A percentile compares a stretch with the other conserved stretches of the same genome.
These are phyloP conservation scores for Coniosporium uncinatum DNA, from an alignment of 2,329 filamentous ascomycete species.

Conservation along the genomic window DNA sequence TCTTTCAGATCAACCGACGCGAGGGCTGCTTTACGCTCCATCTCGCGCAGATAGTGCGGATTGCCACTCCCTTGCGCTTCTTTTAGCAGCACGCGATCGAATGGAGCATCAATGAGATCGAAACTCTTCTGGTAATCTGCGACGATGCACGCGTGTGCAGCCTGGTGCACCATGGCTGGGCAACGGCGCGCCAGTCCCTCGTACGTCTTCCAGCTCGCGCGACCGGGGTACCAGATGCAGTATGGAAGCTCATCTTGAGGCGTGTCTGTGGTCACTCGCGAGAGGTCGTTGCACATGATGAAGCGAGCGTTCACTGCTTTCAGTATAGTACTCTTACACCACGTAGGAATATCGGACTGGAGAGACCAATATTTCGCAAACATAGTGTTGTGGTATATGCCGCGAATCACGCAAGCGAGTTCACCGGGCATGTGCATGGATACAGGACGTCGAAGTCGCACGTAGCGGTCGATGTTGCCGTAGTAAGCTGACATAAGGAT, in stretches of 20 bases:
- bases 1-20: too few species aligned
- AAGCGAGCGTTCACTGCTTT: constrained; percentile 17
- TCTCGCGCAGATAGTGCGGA: not conserved
- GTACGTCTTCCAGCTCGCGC: not conserved
- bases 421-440: constrained; percentile 16
- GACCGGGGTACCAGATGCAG: not conserved
- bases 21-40: not conserved
- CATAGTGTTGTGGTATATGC: constrained; percentile 28
- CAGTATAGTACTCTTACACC: not conserved
- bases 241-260: not conserved
- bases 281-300: constrained; percentile 24
- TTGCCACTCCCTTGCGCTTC: not conserved
- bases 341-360: too few species aligned
- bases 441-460: constrained; percentile 20
- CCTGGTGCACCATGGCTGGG: not conserved
- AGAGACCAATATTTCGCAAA: constrained; percentile 29
- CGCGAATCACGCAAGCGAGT: constrained; percentile 18
- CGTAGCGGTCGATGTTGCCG: constrained; percentile 33
- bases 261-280: constrained; percentile 3
- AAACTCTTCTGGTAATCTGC: not conserved
- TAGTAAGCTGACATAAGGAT: constrained; percentile 29
- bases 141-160: not conserved
- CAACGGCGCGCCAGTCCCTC: not conserved
- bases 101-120: not conserved
- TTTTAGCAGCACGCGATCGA: not conserved